phyloP scores from a whole-genome alignment of 2,329 filamentous ascomycete genomes.

The Aspergillus ibericus region DNA sequence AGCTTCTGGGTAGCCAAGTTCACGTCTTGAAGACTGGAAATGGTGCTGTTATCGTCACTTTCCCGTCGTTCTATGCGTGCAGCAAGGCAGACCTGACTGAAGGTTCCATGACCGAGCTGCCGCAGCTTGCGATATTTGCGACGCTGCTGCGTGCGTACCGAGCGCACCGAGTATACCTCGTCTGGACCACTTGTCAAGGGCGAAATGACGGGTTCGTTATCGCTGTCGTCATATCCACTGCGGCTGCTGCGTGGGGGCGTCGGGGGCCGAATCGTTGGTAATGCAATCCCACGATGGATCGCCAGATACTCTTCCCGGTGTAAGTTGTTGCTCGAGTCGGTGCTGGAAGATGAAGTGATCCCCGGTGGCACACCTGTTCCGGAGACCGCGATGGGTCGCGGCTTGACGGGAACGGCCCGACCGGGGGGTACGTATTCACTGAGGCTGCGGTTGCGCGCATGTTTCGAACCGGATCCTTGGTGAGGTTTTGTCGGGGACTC shows the following conservation, averaged over 20 bases:
- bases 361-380: constrained; percentile 53
- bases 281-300: constrained; percentile 70
- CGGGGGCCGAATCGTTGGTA: constrained; percentile 62
- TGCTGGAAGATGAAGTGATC: constrained; percentile 51
- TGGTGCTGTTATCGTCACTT: constrained; percentile 20
- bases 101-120: constrained; percentile 85
- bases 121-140: constrained; percentile 78
- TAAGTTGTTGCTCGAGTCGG: constrained; percentile 45
- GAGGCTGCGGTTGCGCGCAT: constrained; percentile 75
- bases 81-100: constrained; percentile 89
- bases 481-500: constrained; percentile 10
- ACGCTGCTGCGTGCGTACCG: constrained; percentile 66
- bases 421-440: constrained; percentile 84
- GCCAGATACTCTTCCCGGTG: constrained; percentile 82
- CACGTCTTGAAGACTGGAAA: constrained; percentile 12
- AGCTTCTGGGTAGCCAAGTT: constrained; percentile 65
- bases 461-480: constrained; percentile 41
- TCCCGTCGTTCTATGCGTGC: constrained; percentile 68
- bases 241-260: constrained; percentile 79
- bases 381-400: constrained; percentile 71
- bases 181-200: constrained; percentile 22
- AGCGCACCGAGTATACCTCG: constrained; percentile 71
- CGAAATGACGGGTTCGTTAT: constrained; percentile 39
- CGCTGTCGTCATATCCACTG: constrained; percentile 54
- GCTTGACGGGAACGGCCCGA: constrained; percentile 61